Conservation (phyloP, 2,329 filamentous ascomycete genomes). For the Curvularia eragrostidis region DNA sequence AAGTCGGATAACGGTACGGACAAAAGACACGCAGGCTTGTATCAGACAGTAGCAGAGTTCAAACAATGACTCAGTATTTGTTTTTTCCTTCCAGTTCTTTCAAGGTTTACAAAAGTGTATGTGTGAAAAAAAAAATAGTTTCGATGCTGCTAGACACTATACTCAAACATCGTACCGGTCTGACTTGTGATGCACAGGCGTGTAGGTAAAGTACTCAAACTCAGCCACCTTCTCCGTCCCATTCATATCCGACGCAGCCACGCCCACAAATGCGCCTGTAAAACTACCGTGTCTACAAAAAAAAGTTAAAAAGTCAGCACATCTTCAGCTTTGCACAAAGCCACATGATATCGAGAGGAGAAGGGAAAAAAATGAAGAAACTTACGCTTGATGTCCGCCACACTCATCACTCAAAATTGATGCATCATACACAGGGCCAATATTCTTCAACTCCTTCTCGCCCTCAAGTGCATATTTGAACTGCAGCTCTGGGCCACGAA, state of each 20-base stretch:
- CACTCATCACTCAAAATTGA: slow-evolving; percentile 69
- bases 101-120: neutral
- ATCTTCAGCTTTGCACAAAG: neutral
- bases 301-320: neutral
- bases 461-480: slow-evolving; percentile 64
- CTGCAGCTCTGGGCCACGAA: slow-evolving; percentile 61
- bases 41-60: neutral
- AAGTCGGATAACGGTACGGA: neutral
- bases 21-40: neutral
- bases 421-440: slow-evolving; percentile 65
- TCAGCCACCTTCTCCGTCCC: slow-evolving; percentile 34
- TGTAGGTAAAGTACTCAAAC: slow-evolving; percentile 46
- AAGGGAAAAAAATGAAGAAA: neutral
- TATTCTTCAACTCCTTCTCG: slow-evolving; percentile 52
- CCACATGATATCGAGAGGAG: neutral
- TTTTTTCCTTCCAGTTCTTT: neutral
- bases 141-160: neutral
- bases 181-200: slow-evolving; percentile 37
- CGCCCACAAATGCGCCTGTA: slow-evolving; percentile 60
- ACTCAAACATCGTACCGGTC: slow-evolving; percentile 40
- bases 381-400: slow-evolving; percentile 61
- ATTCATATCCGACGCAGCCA: slow-evolving; percentile 45
- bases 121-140: neutral
- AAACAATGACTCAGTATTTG: neutral
- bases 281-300: slow-evolving; percentile 62